phyloP scores from a whole-genome alignment of 2,329 filamentous ascomycete species.

The Cladosporium sp. region DNA sequence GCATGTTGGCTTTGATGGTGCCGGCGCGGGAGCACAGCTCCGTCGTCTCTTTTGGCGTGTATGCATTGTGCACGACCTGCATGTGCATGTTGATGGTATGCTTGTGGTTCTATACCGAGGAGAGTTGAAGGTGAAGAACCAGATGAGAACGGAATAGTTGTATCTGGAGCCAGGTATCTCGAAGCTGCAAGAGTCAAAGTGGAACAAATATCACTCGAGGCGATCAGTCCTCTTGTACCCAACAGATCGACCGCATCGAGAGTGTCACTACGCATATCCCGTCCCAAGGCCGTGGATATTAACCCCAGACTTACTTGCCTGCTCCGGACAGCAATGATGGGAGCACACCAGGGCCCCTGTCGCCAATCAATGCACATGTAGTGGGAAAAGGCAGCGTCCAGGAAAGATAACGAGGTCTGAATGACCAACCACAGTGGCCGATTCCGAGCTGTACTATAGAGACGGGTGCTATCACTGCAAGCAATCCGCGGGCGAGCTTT shows the following conservation, averaged over 20 bases:
- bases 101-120: no score
- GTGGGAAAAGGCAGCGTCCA: background rate
- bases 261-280: background rate
- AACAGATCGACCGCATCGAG: background rate
- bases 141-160: background rate
- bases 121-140: background rate
- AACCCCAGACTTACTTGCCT: conserved; percentile 1
- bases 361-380: background rate
- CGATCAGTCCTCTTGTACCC: background rate
- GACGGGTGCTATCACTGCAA: background rate
- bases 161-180: background rate
- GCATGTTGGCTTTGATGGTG: conserved; percentile 53
- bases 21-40: conserved; percentile 54
- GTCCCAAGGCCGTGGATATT: background rate
- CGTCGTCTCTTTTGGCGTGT: conserved; percentile 42
- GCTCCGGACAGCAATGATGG: background rate
- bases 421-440: conserved; percentile 10
- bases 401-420: conserved; percentile 11
- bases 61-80: conserved; percentile 17
- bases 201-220: background rate
- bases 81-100: conserved; percentile 10
- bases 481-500: background rate
- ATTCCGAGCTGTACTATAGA: background rate
- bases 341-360: background rate
- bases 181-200: background rate